These are phyloP conservation scores for Priceomyces carsonii DNA, from an alignment of 805 yeast genomes.

Conservation along the genomic window DNA sequence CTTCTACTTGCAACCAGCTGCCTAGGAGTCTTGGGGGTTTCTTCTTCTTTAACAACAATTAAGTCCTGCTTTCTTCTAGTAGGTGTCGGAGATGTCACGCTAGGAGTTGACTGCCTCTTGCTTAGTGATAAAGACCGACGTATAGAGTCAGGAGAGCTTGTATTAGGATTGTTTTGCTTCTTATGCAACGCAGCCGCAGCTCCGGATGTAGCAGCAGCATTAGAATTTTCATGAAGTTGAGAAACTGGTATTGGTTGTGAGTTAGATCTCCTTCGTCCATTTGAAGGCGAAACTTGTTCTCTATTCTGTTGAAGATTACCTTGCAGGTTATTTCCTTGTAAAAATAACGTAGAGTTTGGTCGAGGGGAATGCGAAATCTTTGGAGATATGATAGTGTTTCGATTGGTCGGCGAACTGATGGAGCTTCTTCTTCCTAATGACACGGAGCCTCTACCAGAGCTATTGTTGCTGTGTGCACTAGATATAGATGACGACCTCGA, in stretches of 20 bases:
- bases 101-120: constrained; percentile 18
- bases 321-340: constrained; percentile 18
- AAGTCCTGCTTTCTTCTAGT: constrained; percentile 14
- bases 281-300: constrained; percentile 8
- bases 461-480: constrained; percentile 18
- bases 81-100: constrained; percentile 13
- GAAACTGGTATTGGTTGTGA: constrained; percentile 30
- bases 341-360: constrained; percentile 28
- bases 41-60: constrained; percentile 21
- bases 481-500: constrained; percentile 26
- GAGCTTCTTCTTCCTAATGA: constrained; percentile 9
- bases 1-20: constrained; percentile 37
- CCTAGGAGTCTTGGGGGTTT: constrained; percentile 8
- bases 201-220: constrained; percentile 26
- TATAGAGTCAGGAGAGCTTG: constrained; percentile 23
- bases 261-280: constrained; percentile 34
- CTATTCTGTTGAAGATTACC: constrained; percentile 6
- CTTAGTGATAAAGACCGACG: constrained; percentile 13
- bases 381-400: constrained; percentile 13
- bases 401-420: constrained; percentile 9
- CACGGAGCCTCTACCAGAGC: constrained; percentile 16
- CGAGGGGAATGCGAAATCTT: constrained; percentile 12
- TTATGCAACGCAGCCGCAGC: constrained; percentile 34
- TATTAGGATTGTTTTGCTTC: constrained; percentile 10
- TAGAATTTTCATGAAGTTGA: constrained; percentile 3